These are phyloP conservation scores for Asterella californica DNA, from an alignment of 225 moss, liverwort and hornwort genomes.

Conservation along the genomic window DNA sequence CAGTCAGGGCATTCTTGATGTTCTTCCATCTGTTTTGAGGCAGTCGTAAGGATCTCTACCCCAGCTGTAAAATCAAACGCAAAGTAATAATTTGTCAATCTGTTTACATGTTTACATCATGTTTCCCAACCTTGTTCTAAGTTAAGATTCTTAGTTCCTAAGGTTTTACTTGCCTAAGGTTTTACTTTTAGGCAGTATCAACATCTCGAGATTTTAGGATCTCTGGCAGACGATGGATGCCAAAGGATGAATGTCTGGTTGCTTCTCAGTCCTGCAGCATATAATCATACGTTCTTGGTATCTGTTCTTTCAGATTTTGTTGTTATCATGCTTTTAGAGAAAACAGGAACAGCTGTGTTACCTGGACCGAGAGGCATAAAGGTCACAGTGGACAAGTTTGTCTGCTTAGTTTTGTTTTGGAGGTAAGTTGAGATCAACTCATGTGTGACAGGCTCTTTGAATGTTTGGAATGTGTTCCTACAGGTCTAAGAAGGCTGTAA, in stretches of 20 bases:
- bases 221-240: neutral
- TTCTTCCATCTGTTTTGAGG: conserved; percentile 10
- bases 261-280: no score
- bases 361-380: neutral
- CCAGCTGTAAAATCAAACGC: neutral
- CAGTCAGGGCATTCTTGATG: neutral
- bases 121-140: neutral
- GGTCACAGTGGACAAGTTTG: neutral
- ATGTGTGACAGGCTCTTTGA: neutral
- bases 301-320: neutral
- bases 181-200: neutral
- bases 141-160: no score
- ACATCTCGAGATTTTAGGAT: neutral
- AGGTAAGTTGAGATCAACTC: neutral
- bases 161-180: neutral
- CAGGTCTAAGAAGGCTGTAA: conserved; percentile 48
- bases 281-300: no score
- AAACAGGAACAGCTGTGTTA: neutral
- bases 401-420: neutral
- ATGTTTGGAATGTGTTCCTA: neutral
- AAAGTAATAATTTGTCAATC: no score
- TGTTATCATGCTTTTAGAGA: neutral
- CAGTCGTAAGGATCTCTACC: neutral
- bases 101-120: neutral
- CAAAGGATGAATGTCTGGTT: neutral